Base-by-base conservation (phyloP, 106 monocot genomes). In the Dendrobium officinale region DNA sequence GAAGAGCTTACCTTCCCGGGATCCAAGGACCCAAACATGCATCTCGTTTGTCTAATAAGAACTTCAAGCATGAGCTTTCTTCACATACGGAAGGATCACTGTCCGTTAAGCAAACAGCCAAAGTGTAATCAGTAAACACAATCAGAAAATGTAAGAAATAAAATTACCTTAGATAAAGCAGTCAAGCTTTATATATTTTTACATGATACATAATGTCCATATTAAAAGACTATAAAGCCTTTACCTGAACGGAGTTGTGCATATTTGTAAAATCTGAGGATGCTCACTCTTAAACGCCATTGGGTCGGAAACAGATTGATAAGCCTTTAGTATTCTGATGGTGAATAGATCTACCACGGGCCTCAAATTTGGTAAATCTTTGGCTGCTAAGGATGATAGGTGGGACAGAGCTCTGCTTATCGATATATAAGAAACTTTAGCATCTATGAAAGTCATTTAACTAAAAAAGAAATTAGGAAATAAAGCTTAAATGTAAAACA, bases 11-110 rank as follows among this genome's bases (percentile, higher is more conserved):
- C 96, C 96, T 93, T 87, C 98, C 98, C 81, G 95, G 92, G 55
- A 84, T 93, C 98, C 98, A 95, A 81, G 98, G 98, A 77, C 98
- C 98, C 54, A 98, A 82, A 78, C 85, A 94, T 56, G 92, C 88
- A 83, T 98, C 98, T 77, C 92, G 89, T 80, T 93, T 98, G 82
- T 98, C 98, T 58, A 98, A 87, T 56, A 98, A 86, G 58, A 88
- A 78, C 83, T 91, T 92, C 84, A 98, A 84, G 74, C 88, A 94
- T 42, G 98, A 98, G 75, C 98, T 95, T 87, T 92, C 98, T 86
- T 89, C 94, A 76, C 76, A 90, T 79, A 82, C 82, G 85, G 83
- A 91, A 73, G 98, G 91, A 72, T 92, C 88, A 81, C 98, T 94
- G 80, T 42, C 59, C 67, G 80, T 79, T 48, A 61, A 33, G 75